phyloP scores from a whole-genome alignment of 2,329 filamentous ascomycete genomes.

The Hymenoscyphus linearis region DNA sequence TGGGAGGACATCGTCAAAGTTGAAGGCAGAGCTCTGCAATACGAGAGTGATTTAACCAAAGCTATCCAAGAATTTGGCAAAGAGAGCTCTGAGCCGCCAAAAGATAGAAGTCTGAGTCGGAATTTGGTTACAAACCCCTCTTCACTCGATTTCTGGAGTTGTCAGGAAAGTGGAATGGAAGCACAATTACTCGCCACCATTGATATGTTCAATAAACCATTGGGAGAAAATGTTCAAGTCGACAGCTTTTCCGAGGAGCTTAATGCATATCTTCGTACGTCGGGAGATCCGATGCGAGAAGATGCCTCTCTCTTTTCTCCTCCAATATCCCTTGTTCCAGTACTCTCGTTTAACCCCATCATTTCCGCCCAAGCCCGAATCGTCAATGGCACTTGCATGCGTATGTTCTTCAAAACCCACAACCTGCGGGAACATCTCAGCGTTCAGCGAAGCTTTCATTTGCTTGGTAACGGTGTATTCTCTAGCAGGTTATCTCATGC shows the following conservation, averaged over 20 bases:
- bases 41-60: conserved; percentile 40
- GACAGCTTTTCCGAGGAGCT: conserved; percentile 24
- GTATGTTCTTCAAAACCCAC: conserved; percentile 71
- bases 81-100: background rate
- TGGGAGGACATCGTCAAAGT: conserved; percentile 64
- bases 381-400: conserved; percentile 71
- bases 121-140: background rate
- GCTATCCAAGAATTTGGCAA: conserved; percentile 29
- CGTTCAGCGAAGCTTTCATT: conserved; percentile 73
- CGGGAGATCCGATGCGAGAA: background rate
- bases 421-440: conserved; percentile 65
- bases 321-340: conserved; percentile 46
- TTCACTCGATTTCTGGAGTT: conserved; percentile 42
- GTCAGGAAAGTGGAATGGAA: conserved; percentile 43
- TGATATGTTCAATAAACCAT: conserved; percentile 37
- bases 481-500: conserved; percentile 73
- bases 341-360: conserved; percentile 71
- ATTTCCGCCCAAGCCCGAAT: conserved; percentile 69
- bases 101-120: background rate
- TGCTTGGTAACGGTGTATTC: conserved; percentile 82
- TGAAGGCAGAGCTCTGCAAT: conserved; percentile 53
- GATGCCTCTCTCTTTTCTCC: conserved; percentile 27
- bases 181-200: conserved; percentile 47
- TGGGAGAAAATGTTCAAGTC: conserved; percentile 21
- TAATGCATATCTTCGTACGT: conserved; percentile 19